Evolutionary conservation across 306 rosid genomes (phyloP).

Genomic region (Potentilla sterilis): DNA sequence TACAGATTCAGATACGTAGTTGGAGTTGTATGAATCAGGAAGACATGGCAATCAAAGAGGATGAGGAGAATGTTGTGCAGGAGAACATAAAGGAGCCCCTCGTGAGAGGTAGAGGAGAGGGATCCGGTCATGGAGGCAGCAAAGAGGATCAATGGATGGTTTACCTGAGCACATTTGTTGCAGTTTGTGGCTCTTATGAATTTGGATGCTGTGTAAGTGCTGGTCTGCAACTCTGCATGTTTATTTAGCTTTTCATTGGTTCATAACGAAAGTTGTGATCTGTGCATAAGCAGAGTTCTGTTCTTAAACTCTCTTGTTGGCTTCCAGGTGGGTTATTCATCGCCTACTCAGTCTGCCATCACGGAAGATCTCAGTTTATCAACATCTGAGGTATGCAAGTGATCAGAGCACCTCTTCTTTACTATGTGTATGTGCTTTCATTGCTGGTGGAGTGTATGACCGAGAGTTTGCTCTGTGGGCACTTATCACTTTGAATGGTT

Average conservation of each 20-base stretch:
- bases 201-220: constrained; percentile 81
- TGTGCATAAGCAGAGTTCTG: background rate
- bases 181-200: constrained; percentile 84
- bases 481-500: constrained; percentile 3
- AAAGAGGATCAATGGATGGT: constrained; percentile 77
- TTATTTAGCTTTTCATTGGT: background rate
- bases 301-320: constrained; percentile 16
- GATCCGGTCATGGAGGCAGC: constrained; percentile 26
- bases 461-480: background rate
- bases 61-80: constrained; percentile 39
- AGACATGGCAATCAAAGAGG: constrained; percentile 55
- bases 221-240: background rate
- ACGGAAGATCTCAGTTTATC: constrained; percentile 60
- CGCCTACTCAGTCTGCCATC: constrained; percentile 80
- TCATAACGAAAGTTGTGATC: background rate
- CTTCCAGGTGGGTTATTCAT: constrained; percentile 85
- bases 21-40: constrained; percentile 2
- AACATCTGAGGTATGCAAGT: constrained; percentile 56
- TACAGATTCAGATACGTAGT: background rate
- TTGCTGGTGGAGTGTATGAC: constrained; percentile 2
- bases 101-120: constrained; percentile 26
- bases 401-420: background rate
- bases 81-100: constrained; percentile 45
- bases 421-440: background rate
- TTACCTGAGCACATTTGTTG: constrained; percentile 69